Percentiles rank a stretch among this genome's conserved stretches.
These are phyloP conservation scores for Penstemon davidsonii DNA, from an alignment of 257 asterid genomes.

Conservation along the genomic window DNA sequence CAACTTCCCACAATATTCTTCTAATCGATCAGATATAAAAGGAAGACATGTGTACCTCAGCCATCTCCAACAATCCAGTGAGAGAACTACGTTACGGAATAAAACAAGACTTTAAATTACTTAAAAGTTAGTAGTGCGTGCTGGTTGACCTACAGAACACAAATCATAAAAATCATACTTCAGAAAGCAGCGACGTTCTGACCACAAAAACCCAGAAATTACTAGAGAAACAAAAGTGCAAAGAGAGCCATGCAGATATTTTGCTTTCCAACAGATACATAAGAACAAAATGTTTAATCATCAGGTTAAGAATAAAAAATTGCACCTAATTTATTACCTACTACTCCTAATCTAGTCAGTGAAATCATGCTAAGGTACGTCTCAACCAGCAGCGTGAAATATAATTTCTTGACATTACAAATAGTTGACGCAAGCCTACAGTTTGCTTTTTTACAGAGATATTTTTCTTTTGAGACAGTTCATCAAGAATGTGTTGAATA, in stretches of 20 bases:
- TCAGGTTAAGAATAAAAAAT: not conserved
- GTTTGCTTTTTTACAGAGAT: not conserved
- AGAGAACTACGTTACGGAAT: slow-evolving; percentile 5
- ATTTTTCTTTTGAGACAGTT: not conserved
- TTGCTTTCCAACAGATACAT: not conserved
- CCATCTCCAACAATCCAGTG: slow-evolving; percentile 41
- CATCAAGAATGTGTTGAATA: not conserved
- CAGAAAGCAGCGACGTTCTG: not conserved
- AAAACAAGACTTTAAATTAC: slow-evolving; percentile 9
- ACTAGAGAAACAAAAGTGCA: not conserved
- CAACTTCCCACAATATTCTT: not conserved
- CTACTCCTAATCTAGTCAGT: not conserved
- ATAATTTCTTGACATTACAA: not conserved
- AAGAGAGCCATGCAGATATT: not conserved
- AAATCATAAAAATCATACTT: slow-evolving; percentile 5
- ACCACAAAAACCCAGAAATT: not conserved
- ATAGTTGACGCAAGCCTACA: not conserved
- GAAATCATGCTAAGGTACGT: not conserved
- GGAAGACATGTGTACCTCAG: slow-evolving; percentile 43
- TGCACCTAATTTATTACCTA: not conserved
- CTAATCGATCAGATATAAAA: not conserved
- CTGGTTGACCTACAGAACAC: slow-evolving; percentile 29
- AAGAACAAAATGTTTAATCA: not conserved
- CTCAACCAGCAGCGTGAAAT: not conserved
- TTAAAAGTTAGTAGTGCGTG: slow-evolving; percentile 1